Evolutionary conservation across 208 protist species (phyloP).

Genomic region (Leishmania turanica): DNA sequence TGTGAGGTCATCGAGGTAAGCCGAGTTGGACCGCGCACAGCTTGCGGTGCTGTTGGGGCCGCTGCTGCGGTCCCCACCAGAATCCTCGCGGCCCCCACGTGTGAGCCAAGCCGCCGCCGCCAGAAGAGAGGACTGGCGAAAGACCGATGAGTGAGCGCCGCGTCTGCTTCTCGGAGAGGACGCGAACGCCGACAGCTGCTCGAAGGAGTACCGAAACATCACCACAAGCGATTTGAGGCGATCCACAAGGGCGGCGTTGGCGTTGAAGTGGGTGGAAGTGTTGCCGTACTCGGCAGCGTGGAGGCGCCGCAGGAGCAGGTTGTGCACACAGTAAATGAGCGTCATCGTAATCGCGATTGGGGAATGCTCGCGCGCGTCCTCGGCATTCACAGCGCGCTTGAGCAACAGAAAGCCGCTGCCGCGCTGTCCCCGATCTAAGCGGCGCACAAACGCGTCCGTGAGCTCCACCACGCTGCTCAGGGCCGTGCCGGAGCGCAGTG

Average conservation of each 20-base stretch:
- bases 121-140: neutral
- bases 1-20: constrained; percentile 19
- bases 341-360: constrained; percentile 66
- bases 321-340: constrained; percentile 58
- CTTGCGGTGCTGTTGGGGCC: neutral
- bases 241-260: constrained; percentile 67
- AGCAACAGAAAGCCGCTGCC: constrained; percentile 43
- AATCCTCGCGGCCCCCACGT: neutral
- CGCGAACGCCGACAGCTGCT: constrained; percentile 59
- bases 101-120: neutral
- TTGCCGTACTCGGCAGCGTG: constrained; percentile 40
- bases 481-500: constrained; percentile 35
- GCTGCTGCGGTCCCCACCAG: neutral
- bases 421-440: constrained; percentile 49
- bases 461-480: constrained; percentile 51
- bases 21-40: neutral
- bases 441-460: constrained; percentile 41
- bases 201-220: constrained; percentile 61
- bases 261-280: constrained; percentile 30
- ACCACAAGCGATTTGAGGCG: constrained; percentile 63
- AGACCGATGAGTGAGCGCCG: neutral
- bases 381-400: constrained; percentile 35
- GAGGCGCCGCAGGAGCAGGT: constrained; percentile 74
- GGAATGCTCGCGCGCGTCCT: constrained; percentile 67
- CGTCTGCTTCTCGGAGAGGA: neutral